Percentiles rank a stretch among this genome's conserved stretches.
These are phyloP conservation scores for Aspergillus uvarum DNA, from an alignment of 2,329 filamentous ascomycete species.

Conservation along the genomic window DNA sequence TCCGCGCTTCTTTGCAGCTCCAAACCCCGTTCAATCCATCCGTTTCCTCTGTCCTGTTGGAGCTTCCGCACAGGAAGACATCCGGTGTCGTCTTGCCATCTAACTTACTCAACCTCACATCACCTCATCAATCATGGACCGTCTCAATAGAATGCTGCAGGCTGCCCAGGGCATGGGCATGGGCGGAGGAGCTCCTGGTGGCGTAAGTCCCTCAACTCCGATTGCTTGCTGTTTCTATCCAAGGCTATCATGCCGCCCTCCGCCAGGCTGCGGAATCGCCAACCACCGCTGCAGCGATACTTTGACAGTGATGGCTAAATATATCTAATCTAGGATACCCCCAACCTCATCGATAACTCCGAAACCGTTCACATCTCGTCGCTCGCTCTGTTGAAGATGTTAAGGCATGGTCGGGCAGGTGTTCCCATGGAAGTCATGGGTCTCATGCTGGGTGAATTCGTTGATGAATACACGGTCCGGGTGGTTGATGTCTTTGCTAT, in stretches of 20 bases:
- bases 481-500: conserved; percentile 99
- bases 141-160: conserved; percentile 84
- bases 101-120: conserved; percentile 20
- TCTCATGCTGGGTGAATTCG: conserved; percentile 96
- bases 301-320: conserved; percentile 11
- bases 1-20: not conserved
- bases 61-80: conserved; percentile 35
- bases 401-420: conserved; percentile 93
- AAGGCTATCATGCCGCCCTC: not conserved
- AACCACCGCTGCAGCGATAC: not conserved
- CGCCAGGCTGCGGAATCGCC: not conserved
- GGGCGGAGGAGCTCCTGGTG: conserved; percentile 38
- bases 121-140: conserved; percentile 66
- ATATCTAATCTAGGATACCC: conserved; percentile 66
- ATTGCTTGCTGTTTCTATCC: not conserved
- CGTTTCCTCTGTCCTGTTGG: conserved; percentile 14
- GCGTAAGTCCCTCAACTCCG: conserved; percentile 32
- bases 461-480: conserved; percentile 97
- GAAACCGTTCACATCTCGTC: conserved; percentile 99
- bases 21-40: not conserved
- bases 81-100: conserved; percentile 19
- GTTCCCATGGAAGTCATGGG: conserved; percentile 99
- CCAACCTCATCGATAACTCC: conserved; percentile 93
- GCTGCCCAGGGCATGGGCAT: conserved; percentile 63
- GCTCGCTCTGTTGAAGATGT: conserved; percentile 94